Conservation (phyloP, 352 stramenopile genomes). For the Thalassiosira ordinaria region DNA sequence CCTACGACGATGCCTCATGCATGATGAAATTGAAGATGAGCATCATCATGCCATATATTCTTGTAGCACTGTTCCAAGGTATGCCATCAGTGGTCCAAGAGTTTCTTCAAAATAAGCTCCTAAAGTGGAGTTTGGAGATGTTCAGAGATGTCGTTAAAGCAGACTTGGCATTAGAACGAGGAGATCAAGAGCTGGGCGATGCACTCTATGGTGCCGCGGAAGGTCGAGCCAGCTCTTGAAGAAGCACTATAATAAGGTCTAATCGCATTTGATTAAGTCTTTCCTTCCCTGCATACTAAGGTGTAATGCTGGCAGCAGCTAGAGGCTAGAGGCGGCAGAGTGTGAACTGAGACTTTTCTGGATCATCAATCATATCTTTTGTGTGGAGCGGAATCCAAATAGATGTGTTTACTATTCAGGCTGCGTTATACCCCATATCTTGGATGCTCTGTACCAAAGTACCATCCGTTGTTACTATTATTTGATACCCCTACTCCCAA, state of each 20-base stretch:
- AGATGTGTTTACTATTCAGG: too few relatives aligned
- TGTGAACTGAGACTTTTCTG: too few relatives aligned
- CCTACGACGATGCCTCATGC: slow-evolving; percentile 61
- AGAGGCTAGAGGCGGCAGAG: too few relatives aligned
- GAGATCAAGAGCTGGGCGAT: slow-evolving; percentile 83
- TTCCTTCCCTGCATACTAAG: too few relatives aligned
- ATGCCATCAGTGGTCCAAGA: slow-evolving; percentile 75
- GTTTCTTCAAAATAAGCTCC: slow-evolving; percentile 83
- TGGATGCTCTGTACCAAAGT: neutral
- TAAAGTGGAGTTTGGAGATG: slow-evolving; percentile 87
- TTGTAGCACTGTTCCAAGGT: slow-evolving; percentile 75
- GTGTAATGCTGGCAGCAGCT: too few relatives aligned
- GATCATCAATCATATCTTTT: too few relatives aligned
- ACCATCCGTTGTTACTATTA: neutral
- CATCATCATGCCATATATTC: slow-evolving; percentile 75
- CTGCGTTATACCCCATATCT: too few relatives aligned
- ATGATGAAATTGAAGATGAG: slow-evolving; percentile 81
- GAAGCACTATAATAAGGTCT: slow-evolving; percentile 74
- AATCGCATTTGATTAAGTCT: too few relatives aligned
- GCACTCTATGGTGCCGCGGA: slow-evolving; percentile 82
- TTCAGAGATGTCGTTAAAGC: slow-evolving; percentile 85
- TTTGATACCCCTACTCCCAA: slow-evolving; percentile 1
- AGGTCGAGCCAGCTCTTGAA: slow-evolving; percentile 81
- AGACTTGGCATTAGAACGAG: slow-evolving; percentile 81
- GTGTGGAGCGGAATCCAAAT: too few relatives aligned